Evolutionary conservation across 306 rosid genomes (phyloP), one percentile per base, ranked within the genome.

Genomic region (Quercus dentata): DNA sequence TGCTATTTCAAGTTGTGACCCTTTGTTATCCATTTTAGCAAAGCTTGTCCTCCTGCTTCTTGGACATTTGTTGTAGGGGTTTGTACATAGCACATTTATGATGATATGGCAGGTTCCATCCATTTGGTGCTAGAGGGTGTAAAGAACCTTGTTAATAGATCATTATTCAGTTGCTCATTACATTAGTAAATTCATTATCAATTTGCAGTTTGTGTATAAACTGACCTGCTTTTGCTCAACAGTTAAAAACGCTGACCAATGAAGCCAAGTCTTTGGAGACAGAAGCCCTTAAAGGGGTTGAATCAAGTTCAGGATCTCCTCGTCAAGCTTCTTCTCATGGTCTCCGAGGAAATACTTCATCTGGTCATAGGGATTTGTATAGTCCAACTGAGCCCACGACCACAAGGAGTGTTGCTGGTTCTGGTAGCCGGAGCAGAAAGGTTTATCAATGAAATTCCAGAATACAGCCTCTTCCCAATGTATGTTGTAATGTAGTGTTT

Each of bases 401-500:
- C 80, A 35, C 84, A 8, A 89, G 86, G 79, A 65, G 28, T 56
- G 74, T 78, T 69, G 83, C 83, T 55, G 88, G 94, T 86, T 74
- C 99, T 71, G 71, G 90, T 69, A 81, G 93, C 87, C 80, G 94
- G 63, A 96, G 92, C 89, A 85, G 89, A 71, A 91, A 80, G 82
- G 99, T 94, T 30, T 79, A 80, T 21, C 85, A 80, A 77, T 56
- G 73, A 76, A 75, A 75, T 65, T 52, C 41, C 57, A n/a, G n/a
- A 58, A 61, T 4, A 19, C 51, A 64, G 61, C 63, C 7, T 25
- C 28, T 27, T 41, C 30, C 4, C 17, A 49, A 27, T 74, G 74
- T 75, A 23, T 30, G n/a, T 25, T 64, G 71, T 69, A 78, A 62
- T 82, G 67, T 69, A 70, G 69, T 79, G 75, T 80, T 84, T 74